Conservation (phyloP, 768 basidiomycete genomes). For the Hypsizygus marmoreus region DNA sequence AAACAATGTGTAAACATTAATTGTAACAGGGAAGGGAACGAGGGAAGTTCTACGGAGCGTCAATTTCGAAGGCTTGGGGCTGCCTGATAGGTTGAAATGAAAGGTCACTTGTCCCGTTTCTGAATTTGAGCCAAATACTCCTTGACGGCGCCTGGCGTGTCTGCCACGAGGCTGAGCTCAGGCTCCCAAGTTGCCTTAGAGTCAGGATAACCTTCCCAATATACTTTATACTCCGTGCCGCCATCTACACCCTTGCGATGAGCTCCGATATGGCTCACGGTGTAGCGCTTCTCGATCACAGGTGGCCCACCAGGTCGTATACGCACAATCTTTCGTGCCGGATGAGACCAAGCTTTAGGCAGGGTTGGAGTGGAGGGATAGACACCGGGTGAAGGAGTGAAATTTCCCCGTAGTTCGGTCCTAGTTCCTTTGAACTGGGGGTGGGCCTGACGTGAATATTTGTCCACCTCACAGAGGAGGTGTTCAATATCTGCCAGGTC, state of each 20-base stretch:
- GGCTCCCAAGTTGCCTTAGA: conserved; percentile 63
- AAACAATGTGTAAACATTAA: no score
- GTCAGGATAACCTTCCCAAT: conserved; percentile 57
- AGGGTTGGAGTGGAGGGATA: conserved; percentile 33
- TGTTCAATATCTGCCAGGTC: conserved; percentile 77
- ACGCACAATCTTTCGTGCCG: conserved; percentile 41
- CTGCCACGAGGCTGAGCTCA: conserved; percentile 42
- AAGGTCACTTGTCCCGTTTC: no score
- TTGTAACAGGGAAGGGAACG: no score
- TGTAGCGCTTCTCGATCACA: conserved; percentile 46
- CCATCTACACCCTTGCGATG: conserved; percentile 38
- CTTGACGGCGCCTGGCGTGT: conserved; percentile 47
- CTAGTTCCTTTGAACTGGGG: conserved; percentile 46
- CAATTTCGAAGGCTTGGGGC: no score
- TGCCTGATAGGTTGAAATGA: no score
- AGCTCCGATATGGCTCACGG: conserved; percentile 34
- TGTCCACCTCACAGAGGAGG: conserved; percentile 76
- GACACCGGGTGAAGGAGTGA: conserved; percentile 27
- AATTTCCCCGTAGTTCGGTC: conserved; percentile 39
- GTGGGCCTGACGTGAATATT: conserved; percentile 65
- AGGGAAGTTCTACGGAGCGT: no score
- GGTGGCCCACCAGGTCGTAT: conserved; percentile 39
- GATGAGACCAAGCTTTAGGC: conserved; percentile 59
- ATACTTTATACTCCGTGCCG: conserved; percentile 48
- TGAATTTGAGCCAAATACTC: conserved; percentile 47